Conservation (phyloP, 2,329 filamentous ascomycete genomes). For the Thyridium curvatum region DNA sequence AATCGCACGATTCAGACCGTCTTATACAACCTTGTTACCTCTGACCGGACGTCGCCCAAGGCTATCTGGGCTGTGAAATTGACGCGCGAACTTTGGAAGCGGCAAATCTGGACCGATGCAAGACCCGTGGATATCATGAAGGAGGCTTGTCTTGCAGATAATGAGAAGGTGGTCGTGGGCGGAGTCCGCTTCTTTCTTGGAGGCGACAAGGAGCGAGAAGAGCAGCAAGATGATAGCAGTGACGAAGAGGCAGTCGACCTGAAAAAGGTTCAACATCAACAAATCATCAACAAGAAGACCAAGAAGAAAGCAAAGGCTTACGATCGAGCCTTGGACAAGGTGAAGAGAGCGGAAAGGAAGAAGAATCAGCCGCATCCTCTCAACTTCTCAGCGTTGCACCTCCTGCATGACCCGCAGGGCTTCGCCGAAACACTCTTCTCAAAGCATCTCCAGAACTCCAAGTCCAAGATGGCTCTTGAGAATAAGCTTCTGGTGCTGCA, state of each 20-base stretch:
- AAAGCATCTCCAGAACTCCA: conserved; percentile 84
- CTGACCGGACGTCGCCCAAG: conserved; percentile 77
- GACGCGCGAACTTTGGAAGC: conserved; percentile 91
- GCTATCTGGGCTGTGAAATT: conserved; percentile 95
- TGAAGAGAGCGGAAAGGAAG: conserved; percentile 80
- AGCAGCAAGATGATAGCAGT: conserved; percentile 82
- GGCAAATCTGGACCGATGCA: conserved; percentile 91
- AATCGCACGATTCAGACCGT: conserved; percentile 92
- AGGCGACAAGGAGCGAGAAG: conserved; percentile 91
- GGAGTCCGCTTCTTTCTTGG: conserved; percentile 93
- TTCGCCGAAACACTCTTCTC: conserved; percentile 87
- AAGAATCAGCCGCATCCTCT: conserved; percentile 81
- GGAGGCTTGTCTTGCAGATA: conserved; percentile 79
- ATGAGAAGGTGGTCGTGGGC: conserved; percentile 85
- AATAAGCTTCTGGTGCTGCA: conserved; percentile 87
- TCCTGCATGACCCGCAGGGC: conserved; percentile 89
- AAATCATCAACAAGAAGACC: conserved; percentile 92
- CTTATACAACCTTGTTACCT: conserved; percentile 83
- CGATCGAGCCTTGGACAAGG: conserved; percentile 72
- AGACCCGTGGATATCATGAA: conserved; percentile 97
- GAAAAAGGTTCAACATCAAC: conserved; percentile 74
- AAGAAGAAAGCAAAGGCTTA: conserved; percentile 79
- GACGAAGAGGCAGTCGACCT: conserved; percentile 75
- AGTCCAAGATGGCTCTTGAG: conserved; percentile 78
- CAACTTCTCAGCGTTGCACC: conserved; percentile 93